Base-by-base conservation (phyloP, 2,329 filamentous ascomycete genomes). In the Penicillium thymicola region DNA sequence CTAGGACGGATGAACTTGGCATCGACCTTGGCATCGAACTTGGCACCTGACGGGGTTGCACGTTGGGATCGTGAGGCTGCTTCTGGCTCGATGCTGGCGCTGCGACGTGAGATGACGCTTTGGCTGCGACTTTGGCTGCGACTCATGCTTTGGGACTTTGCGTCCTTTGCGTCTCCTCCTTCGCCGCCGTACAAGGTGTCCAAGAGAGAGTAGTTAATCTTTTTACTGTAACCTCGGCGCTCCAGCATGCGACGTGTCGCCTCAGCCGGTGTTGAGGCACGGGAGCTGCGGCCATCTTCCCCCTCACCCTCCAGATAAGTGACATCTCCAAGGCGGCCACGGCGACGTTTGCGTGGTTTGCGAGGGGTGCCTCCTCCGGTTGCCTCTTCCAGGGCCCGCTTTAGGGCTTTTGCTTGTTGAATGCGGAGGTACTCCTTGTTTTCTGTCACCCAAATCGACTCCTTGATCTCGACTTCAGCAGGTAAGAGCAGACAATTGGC, bases 341-440 rank as follows among this genome's bases (percentile, higher is more conserved):
- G 74, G 36, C 76, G 78, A 51, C 79, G 78, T 65, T 82, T 84
- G 28, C 79, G 75, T 57, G 79, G 79, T 63, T 79, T 80, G 54
- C 69, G 62, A 63, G 67, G 62, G 34, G 71, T 63, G 13, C 67
- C 70, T 8, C 67, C 67, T 5, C 69, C 78, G 34, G 78, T 77
- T 13, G 79, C 80, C 59, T 82, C 80, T n/a, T 79, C 79, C 18
- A 85, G 72, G 36, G 92, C 90, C 57, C 86, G 84, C 38, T 89
- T 84, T 55, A 95, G 88, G 7, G 89, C 81, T 73, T 94, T 96
- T 58, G 89, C 86, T 69, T 97, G 92, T 69, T 95, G 89, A 47
- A 86, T 84, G 9, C 93, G 89, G 38, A 99, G 81, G 84, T 92
- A 99, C 64, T 95, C 91, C 71, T 94, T 92, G 74, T 99, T 97